phyloP scores from a whole-genome alignment of 768 basidiomycete genomes.

The Rhizopogon vinicolor region DNA sequence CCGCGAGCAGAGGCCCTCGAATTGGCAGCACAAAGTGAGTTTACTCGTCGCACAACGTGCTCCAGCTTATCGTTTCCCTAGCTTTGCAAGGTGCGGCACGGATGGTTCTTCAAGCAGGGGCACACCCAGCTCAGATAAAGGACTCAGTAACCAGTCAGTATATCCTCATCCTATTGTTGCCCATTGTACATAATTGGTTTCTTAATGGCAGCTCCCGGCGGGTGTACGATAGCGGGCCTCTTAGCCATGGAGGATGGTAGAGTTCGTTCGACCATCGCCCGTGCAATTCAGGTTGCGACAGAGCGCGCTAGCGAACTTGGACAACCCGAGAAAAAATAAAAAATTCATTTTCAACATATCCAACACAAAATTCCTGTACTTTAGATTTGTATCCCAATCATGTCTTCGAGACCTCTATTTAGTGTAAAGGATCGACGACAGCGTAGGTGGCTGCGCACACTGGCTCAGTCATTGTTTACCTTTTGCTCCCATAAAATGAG shows the following conservation, averaged over 20 bases:
- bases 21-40: slow-evolving; percentile 89
- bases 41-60: neutral
- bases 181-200: neutral
- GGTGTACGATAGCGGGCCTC: slow-evolving; percentile 97
- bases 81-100: slow-evolving; percentile 95
- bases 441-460: slow-evolving; percentile 27
- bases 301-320: slow-evolving; percentile 85
- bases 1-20: slow-evolving; percentile 92
- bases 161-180: neutral
- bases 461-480: slow-evolving; percentile 16
- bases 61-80: slow-evolving; percentile 25
- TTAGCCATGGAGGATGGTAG: slow-evolving; percentile 91
- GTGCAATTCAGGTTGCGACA: slow-evolving; percentile 92
- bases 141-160: slow-evolving; percentile 93
- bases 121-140: slow-evolving; percentile 94
- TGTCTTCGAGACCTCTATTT: slow-evolving; percentile 29
- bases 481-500: slow-evolving; percentile 98
- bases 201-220: slow-evolving; percentile 74
- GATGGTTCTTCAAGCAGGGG: slow-evolving; percentile 86
- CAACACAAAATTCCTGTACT: neutral
- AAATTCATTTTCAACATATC: neutral
- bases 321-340: slow-evolving; percentile 55
- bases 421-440: slow-evolving; percentile 28
- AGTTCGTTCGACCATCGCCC: slow-evolving; percentile 90
- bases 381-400: slow-evolving; percentile 23